Base-by-base conservation (phyloP, 108 stramenopile species). In the Pelagomonas calceolata region DNA sequence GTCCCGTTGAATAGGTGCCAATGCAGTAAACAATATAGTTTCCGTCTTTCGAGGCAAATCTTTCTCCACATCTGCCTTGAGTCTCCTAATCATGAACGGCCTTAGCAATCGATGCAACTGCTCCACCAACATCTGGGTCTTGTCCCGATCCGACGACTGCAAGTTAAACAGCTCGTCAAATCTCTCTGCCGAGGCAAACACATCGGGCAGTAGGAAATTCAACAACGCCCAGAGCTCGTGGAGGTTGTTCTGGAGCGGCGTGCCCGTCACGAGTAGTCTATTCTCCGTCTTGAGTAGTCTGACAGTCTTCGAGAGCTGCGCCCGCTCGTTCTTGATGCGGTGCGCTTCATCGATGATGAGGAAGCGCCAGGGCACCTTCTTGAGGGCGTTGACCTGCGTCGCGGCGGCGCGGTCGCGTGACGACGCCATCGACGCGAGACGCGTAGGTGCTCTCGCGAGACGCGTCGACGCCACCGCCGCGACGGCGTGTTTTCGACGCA, bases 301-400 rank as follows among this genome's bases (percentile, higher is more conserved):
- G 16, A 97, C 96, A 30, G 94, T 96, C 74, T 82, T 82, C 79
- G 69, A 79, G 68, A 88, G 65, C 45, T 73, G 67, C 77, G 87
- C 75, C 79, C 75, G 81, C 71, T 95, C 93, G 72, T 96, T 98
- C 85, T 98, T 98, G 68, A 98, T 84, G 64, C 97, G 90, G 86
- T 97, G 98, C 15, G 95, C 97, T 75, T 99, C 97, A 73, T 99
- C 99, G 70, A 98, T 97, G 71, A 99, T 85, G 44, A 98, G 79
- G 77, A 94, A 95, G 65, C 87, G 87, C 98, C 97, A 99, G 0
- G 92, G 86, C 75, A 98, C 90, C 70, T 88, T 83, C 69, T 80
- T 81, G 45, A 98, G 77, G 32, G 80, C 70, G 64, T 85, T 85
- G 66, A 82, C 80, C n/a, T n/a, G n/a, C n/a, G n/a, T n/a, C n/a